Evolutionary conservation across 2,329 filamentous ascomycete genomes (phyloP).

Genomic region (Alternaria angustiovoidea): DNA sequence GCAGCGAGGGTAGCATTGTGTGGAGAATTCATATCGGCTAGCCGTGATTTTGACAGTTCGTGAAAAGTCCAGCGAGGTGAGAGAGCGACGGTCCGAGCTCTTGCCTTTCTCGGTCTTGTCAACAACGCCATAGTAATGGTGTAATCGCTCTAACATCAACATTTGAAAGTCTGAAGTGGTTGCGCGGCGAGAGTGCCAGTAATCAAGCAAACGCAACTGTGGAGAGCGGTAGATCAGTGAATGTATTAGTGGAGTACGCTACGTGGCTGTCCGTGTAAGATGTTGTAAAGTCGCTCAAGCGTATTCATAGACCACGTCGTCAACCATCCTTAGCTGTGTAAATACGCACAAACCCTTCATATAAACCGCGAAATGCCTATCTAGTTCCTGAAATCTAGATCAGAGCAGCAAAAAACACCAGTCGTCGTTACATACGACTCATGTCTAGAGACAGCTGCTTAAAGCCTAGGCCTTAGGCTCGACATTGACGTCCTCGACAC

Average conservation of each 20-base stretch:
- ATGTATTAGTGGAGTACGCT: conserved; percentile 12
- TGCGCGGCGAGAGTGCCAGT: neutral
- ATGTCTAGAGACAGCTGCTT: neutral
- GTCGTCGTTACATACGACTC: neutral
- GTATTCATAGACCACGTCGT: neutral
- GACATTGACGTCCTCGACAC: conserved; percentile 23
- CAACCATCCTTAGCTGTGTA: neutral
- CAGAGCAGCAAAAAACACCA: neutral
- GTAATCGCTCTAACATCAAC: neutral
- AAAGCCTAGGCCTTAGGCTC: conserved; percentile 34
- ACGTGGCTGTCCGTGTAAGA: neutral
- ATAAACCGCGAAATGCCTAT: neutral
- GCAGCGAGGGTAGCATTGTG: too few species aligned
- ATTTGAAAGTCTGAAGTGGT: neutral
- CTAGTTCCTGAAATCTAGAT: neutral
- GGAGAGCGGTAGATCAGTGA: neutral
- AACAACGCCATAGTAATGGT: neutral
- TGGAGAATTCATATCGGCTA: too few species aligned
- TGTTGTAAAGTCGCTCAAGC: neutral
- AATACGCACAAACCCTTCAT: neutral
- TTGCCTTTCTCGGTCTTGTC: neutral
- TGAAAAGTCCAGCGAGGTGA: too few species aligned
- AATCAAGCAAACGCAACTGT: neutral
- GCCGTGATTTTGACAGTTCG: too few species aligned
- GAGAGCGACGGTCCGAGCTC: neutral